Evolutionary conservation across 2,329 filamentous ascomycete species (phyloP).

Genomic region (Curvularia spicifera): DNA sequence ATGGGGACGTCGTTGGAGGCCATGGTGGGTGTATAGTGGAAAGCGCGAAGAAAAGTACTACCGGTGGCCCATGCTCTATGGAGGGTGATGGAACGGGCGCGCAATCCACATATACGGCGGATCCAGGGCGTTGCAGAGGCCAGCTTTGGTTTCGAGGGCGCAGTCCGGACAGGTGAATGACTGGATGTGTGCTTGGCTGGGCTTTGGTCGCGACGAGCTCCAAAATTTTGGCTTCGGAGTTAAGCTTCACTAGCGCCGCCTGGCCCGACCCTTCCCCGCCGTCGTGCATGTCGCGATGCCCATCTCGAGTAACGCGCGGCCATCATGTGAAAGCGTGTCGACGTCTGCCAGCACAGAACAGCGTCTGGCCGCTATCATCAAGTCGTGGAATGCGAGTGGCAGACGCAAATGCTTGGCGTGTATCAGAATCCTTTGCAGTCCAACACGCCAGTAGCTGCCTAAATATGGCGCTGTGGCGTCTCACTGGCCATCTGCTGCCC

Average conservation of each 20-base stretch:
- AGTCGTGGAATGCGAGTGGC: neutral
- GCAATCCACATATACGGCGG: conserved; percentile 33
- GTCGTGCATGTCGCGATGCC: conserved; percentile 1
- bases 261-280: conserved; percentile 14
- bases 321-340: neutral
- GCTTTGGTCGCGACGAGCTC: conserved; percentile 25
- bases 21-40: conserved; percentile 29
- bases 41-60: conserved; percentile 33
- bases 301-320: neutral
- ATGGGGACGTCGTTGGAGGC: conserved; percentile 21
- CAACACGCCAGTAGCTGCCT: conserved; percentile 34
- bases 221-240: conserved; percentile 33
- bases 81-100: conserved; percentile 17
- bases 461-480: conserved; percentile 27
- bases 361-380: neutral
- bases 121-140: conserved; percentile 20
- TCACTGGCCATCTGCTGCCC: conserved; percentile 24
- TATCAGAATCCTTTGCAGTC: conserved; percentile 12
- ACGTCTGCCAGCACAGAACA: neutral
- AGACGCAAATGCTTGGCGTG: neutral
- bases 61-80: conserved; percentile 34
- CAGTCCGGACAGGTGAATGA: neutral
- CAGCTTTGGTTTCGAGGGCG: conserved; percentile 30
- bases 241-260: conserved; percentile 44
- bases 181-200: neutral